phyloP scores from a whole-genome alignment of 2,329 filamentous ascomycete genomes.

The Pezicula carpinea region DNA sequence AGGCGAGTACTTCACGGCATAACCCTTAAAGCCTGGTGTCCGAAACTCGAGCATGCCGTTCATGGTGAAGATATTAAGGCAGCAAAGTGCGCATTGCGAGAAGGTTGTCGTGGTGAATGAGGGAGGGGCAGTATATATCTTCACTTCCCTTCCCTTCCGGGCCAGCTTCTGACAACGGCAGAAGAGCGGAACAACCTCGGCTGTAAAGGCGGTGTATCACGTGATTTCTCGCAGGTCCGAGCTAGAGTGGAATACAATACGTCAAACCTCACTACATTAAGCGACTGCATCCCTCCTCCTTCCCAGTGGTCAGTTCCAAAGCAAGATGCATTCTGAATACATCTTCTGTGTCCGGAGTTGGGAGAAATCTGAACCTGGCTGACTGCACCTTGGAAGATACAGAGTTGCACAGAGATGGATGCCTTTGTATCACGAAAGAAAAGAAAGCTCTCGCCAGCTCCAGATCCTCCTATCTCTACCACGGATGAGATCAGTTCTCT shows the following conservation, averaged over 20 bases:
- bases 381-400: too few relatives aligned
- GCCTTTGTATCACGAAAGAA: slow-evolving; percentile 51
- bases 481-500: slow-evolving; percentile 20
- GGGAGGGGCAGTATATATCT: neutral
- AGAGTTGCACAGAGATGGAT: slow-evolving; percentile 41
- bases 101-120: neutral
- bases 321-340: too few relatives aligned
- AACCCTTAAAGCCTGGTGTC: slow-evolving; percentile 91
- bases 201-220: slow-evolving; percentile 2
- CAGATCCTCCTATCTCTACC: neutral
- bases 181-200: neutral
- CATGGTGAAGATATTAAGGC: neutral
- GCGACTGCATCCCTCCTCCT: too few relatives aligned
- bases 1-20: slow-evolving; percentile 95
- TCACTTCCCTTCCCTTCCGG: neutral
- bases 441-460: slow-evolving; percentile 36
- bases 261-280: neutral
- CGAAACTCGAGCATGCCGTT: slow-evolving; percentile 81
- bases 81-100: neutral
- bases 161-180: slow-evolving; percentile 1
- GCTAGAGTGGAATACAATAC: too few relatives aligned
- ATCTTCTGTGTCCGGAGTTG: too few relatives aligned
- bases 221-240: neutral
- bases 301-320: too few relatives aligned
- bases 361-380: too few relatives aligned